Evolutionary conservation across 176 grass and related monocot species (phyloP).

Genomic region (Juncus effusus): DNA sequence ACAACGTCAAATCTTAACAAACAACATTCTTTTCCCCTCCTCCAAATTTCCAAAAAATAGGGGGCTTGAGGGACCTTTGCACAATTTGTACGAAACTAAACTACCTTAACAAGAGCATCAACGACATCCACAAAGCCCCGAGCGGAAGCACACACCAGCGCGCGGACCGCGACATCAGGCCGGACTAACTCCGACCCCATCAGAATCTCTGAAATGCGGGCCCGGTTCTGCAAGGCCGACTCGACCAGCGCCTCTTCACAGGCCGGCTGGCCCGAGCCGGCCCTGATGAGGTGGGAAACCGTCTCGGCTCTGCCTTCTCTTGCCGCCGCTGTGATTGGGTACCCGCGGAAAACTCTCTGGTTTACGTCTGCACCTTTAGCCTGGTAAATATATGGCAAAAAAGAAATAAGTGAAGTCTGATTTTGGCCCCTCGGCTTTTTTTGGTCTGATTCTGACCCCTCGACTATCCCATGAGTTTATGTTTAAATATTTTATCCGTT

Average conservation of each 20-base stretch:
- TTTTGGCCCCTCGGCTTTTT: too few species aligned
- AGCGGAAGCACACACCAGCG: constrained; percentile 68
- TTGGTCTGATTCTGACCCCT: too few species aligned
- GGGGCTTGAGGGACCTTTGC: too few species aligned
- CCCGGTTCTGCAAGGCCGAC: constrained; percentile 61
- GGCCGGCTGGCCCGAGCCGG: constrained; percentile 75
- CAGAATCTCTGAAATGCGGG: constrained; percentile 56
- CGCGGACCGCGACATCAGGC: constrained; percentile 58
- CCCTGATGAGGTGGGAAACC: constrained; percentile 63
- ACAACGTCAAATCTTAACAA: background rate
- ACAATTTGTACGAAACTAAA: too few species aligned
- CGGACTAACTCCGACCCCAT: constrained; percentile 83
- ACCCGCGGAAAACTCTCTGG: constrained; percentile 70
- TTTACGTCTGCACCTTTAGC: constrained; percentile 85
- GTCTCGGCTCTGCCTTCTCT: constrained; percentile 69
- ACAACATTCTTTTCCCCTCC: too few species aligned
- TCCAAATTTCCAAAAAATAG: too few species aligned
- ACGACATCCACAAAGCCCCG: constrained; percentile 76
- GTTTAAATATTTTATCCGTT: too few species aligned
- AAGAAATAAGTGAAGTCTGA: too few species aligned
- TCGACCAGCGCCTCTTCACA: constrained; percentile 98
- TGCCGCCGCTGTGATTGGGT: constrained; percentile 69
- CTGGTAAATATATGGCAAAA: constrained; percentile 29
- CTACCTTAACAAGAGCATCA: constrained; percentile 71
- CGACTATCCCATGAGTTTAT: too few species aligned